These are phyloP conservation scores for Camellia granthamiana DNA, from an alignment of 148 eudicot genomes.

Conservation along the genomic window DNA sequence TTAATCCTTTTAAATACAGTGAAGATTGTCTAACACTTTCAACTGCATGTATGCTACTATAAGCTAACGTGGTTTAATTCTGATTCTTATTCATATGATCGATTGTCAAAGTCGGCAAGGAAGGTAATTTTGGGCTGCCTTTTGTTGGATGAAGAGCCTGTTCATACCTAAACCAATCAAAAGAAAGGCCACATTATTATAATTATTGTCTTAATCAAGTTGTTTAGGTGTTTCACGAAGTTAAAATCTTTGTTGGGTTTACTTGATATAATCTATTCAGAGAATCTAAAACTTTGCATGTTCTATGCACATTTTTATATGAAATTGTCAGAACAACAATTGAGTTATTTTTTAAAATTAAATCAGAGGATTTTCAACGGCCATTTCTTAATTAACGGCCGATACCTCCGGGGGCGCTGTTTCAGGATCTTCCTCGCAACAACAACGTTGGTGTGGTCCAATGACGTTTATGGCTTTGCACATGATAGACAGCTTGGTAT, in stretches of 20 bases:
- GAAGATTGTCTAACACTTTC: neutral
- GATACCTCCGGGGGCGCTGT: slow-evolving; percentile 14
- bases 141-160: neutral
- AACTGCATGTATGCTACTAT: neutral
- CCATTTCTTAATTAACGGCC: slow-evolving; percentile 9
- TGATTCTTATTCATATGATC: neutral
- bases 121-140: neutral
- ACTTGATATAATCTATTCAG: neutral
- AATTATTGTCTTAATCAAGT: neutral
- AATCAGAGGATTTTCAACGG: slow-evolving; percentile 17
- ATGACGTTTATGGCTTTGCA: slow-evolving; percentile 4
- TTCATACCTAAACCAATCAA: neutral
- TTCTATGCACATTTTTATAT: neutral
- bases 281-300: neutral
- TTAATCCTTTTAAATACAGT: no score
- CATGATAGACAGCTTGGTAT: slow-evolving; percentile 11
- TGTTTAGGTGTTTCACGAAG: neutral
- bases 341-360: neutral
- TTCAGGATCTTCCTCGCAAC: slow-evolving; percentile 24
- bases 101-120: neutral
- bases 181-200: no score
- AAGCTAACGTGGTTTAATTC: neutral
- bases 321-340: neutral
- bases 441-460: neutral
- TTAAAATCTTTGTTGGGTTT: no score